Conservation (phyloP, 1,284 basidiomycete species). For the Trichosporon faecale region DNA sequence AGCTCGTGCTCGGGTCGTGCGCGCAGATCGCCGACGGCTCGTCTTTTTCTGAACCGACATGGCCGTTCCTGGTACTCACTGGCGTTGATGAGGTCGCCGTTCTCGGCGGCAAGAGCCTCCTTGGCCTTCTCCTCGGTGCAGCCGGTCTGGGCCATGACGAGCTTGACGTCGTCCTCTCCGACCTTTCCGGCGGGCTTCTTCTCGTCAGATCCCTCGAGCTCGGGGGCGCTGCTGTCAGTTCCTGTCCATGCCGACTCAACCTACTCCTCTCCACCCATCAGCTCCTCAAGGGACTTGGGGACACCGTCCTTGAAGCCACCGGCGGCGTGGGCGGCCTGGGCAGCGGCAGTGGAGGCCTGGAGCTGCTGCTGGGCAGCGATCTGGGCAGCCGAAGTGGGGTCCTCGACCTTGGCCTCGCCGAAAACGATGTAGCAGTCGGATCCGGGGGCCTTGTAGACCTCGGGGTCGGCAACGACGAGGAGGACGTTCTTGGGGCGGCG, state of each 20-base stretch:
- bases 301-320: conserved; percentile 55
- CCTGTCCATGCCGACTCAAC: conserved; percentile 18
- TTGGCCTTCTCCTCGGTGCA: conserved; percentile 87
- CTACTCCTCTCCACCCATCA: conserved; percentile 60
- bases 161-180: conserved; percentile 90
- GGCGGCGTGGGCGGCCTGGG: conserved; percentile 48
- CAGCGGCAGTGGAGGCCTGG: conserved; percentile 54
- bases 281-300: conserved; percentile 59
- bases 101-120: conserved; percentile 80
- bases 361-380: conserved; percentile 80
- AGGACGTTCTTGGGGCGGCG: conserved; percentile 92
- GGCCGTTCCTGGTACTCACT: conserved; percentile 61
- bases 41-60: not conserved
- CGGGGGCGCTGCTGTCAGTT: conserved; percentile 59
- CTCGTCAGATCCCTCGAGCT: conserved; percentile 63
- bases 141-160: conserved; percentile 77
- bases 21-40: not conserved
- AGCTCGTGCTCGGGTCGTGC: not conserved
- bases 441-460: conserved; percentile 96
- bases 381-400: conserved; percentile 81
- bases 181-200: conserved; percentile 57
- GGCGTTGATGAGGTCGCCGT: conserved; percentile 89
- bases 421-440: conserved; percentile 99
- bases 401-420: conserved; percentile 96
- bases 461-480: conserved; percentile 87